These are phyloP conservation scores for Fusarium succisae DNA, from an alignment of 2,329 filamentous ascomycete species.

Conservation along the genomic window DNA sequence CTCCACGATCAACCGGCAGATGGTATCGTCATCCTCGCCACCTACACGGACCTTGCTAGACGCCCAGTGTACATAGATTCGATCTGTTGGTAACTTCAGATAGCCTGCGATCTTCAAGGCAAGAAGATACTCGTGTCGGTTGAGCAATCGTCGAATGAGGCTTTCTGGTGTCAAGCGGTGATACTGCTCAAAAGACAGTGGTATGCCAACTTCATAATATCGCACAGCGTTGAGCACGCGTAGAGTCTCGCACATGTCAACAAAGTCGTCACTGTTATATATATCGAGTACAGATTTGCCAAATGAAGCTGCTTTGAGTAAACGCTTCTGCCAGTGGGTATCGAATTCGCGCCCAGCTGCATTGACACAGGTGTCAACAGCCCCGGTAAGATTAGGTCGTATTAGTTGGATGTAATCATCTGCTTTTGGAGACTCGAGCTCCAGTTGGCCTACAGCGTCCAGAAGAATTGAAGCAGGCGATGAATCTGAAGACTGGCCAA, in stretches of 20 bases:
- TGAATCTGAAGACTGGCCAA: constrained; percentile 86
- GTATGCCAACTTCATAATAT: constrained; percentile 89
- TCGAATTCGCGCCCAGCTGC: constrained; percentile 94
- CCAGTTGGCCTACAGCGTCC: constrained; percentile 90
- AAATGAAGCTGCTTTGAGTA: constrained; percentile 96
- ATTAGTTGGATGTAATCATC: constrained; percentile 98
- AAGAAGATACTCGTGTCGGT: constrained; percentile 89
- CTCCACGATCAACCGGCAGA: constrained; percentile 86
- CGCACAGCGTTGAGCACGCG: constrained; percentile 92
- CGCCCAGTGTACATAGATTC: constrained; percentile 97
- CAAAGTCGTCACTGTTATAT: constrained; percentile 98
- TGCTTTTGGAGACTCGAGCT: constrained; percentile 93
- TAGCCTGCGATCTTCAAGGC: constrained; percentile 90
- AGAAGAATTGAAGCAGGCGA: constrained; percentile 92
- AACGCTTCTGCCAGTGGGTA: constrained; percentile 90
- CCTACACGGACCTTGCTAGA: constrained; percentile 91
- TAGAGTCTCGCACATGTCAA: constrained; percentile 95
- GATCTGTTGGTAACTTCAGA: constrained; percentile 83
- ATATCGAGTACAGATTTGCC: constrained; percentile 97
- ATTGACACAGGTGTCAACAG: constrained; percentile 92
- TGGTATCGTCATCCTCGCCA: constrained; percentile 84
- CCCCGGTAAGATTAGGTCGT: constrained; percentile 84
- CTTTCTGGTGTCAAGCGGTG: constrained; percentile 88
- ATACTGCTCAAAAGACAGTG: constrained; percentile 93
- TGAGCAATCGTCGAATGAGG: constrained; percentile 85